Evolutionary conservation across 257 asterid genomes (phyloP).

Genomic region (Nicotiana tomentosiformis): DNA sequence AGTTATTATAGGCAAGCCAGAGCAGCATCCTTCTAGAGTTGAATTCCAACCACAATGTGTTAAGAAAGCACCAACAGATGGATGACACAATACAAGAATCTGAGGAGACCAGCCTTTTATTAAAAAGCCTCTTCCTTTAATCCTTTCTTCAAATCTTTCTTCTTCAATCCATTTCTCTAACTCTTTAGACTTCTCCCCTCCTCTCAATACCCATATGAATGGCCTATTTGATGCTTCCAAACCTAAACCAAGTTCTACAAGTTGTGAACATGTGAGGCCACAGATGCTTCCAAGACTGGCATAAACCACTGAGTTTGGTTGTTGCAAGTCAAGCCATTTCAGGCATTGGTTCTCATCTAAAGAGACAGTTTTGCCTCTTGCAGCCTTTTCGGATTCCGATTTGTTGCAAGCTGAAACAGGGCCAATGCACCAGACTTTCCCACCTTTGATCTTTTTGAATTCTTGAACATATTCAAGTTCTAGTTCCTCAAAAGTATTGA

Average conservation of each 20-base stretch:
- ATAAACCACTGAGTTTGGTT: conserved; percentile 32
- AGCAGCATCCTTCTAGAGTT: conserved; percentile 58
- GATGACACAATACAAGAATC: conserved; percentile 56
- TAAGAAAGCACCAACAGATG: conserved; percentile 49
- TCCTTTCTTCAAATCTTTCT: conserved; percentile 51
- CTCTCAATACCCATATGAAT: conserved; percentile 42
- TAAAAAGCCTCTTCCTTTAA: conserved; percentile 47
- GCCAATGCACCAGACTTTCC: conserved; percentile 65
- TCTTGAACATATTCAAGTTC: conserved; percentile 34
- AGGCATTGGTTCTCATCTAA: conserved; percentile 19
- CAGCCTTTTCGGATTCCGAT: conserved; percentile 20
- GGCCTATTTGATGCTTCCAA: conserved; percentile 34
- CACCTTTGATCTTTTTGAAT: conserved; percentile 21
- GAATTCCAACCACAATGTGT: conserved; percentile 97
- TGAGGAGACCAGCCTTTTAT: conserved; percentile 92
- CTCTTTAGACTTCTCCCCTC: conserved; percentile 31
- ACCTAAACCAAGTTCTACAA: conserved; percentile 34
- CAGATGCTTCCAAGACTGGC: conserved; percentile 40
- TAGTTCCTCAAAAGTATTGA: conserved; percentile 47
- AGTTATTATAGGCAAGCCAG: conserved; percentile 67
- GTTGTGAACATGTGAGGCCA: conserved; percentile 23
- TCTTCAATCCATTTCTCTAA: conserved; percentile 53
- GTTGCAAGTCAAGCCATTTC: conserved; percentile 30
- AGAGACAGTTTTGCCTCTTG: conserved; percentile 37
- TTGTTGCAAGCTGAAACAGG: conserved; percentile 44